Percentiles rank a stretch among this genome's conserved stretches.
These are phyloP conservation scores for Vanilla planifolia DNA, from an alignment of 106 monocot genomes.

Conservation along the genomic window DNA sequence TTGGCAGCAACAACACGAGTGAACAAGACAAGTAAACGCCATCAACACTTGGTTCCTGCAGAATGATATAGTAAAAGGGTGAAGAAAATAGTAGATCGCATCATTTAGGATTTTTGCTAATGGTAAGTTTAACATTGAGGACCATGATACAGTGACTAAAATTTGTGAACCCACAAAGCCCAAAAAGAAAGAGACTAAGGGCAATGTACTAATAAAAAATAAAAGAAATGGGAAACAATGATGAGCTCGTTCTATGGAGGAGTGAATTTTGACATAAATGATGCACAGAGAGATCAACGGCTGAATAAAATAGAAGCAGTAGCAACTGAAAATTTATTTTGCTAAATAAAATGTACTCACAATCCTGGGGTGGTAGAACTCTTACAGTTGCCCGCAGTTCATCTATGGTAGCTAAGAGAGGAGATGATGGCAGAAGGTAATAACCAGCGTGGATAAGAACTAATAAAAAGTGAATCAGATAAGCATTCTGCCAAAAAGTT, in stretches of 20 bases:
- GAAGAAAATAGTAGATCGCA: no score
- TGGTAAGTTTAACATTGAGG: no score
- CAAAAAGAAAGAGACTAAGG: no score
- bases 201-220: not conserved
- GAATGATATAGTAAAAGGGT: no score
- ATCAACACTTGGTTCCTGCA: no score
- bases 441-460: constrained; percentile 96
- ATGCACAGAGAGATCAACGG: not conserved
- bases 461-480: constrained; percentile 20
- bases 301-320: not conserved
- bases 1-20: no score
- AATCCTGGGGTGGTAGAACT: constrained; percentile 63
- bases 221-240: not conserved
- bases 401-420: constrained; percentile 63
- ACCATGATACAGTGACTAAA: no score
- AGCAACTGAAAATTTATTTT: constrained; percentile 2
- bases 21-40: no score
- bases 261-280: not conserved
- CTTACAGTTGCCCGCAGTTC: constrained; percentile 62
- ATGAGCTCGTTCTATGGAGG: not conserved
- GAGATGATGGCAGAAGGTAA: constrained; percentile 57
- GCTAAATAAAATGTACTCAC: constrained; percentile 29
- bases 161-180: no score
- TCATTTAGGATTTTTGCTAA: no score
- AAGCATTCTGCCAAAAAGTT: not conserved